phyloP scores from a whole-genome alignment of 768 basidiomycete genomes.

The Suillus brevipes region DNA sequence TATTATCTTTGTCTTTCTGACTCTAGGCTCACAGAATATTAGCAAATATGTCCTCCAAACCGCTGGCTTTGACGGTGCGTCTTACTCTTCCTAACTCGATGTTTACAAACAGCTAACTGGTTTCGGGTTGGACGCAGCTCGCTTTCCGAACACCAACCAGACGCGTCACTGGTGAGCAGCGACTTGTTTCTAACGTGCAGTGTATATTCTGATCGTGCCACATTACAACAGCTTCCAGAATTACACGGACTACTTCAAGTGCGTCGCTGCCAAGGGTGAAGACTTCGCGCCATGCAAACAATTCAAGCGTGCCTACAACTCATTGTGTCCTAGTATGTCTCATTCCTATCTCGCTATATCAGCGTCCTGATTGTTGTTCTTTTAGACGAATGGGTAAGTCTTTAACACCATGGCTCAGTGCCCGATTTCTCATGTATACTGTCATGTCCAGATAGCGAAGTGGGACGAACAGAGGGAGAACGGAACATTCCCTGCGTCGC shows the following conservation, averaged over 20 bases:
- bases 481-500: slow-evolving; percentile 88
- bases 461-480: slow-evolving; percentile 96
- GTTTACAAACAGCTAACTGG: not conserved
- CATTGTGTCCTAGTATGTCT: slow-evolving; percentile 93
- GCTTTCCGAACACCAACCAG: slow-evolving; percentile 91
- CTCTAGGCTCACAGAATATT: slow-evolving; percentile 7
- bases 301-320: slow-evolving; percentile 94
- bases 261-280: slow-evolving; percentile 94
- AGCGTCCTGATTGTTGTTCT: slow-evolving; percentile 13
- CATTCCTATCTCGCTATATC: not conserved
- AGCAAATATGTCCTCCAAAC: slow-evolving; percentile 93
- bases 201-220: slow-evolving; percentile 6
- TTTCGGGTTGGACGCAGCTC: slow-evolving; percentile 48
- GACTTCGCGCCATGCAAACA: slow-evolving; percentile 99
- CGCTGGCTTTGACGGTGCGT: slow-evolving; percentile 87
- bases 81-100: not conserved
- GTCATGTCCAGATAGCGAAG: slow-evolving; percentile 61
- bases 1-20: slow-evolving; percentile 6
- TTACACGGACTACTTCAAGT: slow-evolving; percentile 99
- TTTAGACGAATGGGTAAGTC: slow-evolving; percentile 85
- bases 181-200: not conserved
- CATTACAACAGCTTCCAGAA: slow-evolving; percentile 75
- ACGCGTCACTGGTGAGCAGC: slow-evolving; percentile 86
- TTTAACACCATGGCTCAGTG: slow-evolving; percentile 16
- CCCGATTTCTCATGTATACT: not conserved